Evolutionary conservation across 2,329 filamentous ascomycete genomes (phyloP), one percentile per base, ranked within the genome.

Genomic region (Thielaviopsis cerberus): DNA sequence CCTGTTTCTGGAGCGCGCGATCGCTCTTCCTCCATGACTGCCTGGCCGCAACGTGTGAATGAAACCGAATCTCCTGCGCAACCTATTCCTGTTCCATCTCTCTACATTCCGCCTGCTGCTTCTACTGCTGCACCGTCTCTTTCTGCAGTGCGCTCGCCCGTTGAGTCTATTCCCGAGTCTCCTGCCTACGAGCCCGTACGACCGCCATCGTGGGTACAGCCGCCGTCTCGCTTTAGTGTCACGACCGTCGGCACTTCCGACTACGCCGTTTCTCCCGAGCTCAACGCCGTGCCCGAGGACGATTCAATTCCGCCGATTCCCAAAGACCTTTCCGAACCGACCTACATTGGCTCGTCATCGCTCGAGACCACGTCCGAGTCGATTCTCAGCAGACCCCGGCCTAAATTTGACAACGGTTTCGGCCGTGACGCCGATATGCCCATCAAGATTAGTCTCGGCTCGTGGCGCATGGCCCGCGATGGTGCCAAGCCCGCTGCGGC

Each of bases 221-320:
- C 79, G 5, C 68, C 72, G 1, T 84, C 80, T 54, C 77, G 78
- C 52, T 85, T 84, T 67, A 85, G 81, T 68, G 72, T 78, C 62
- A 82, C 79, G 7, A 84, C 80, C 1, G 81, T 78, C 64, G 74
- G 76, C 24, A 78, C 80, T 1, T 76, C 78, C 4, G 68, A 73
- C 51, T 68, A 69, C 30, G 67, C 69, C 13, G 72, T 69, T 20
- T 73, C 68, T 51, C 72, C 69, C 57, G 71, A 68, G 54, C 63
- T 67, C 30, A 71, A 71, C 30, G 62, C 67, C 20, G 70, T 71
- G 57, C 66, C 67, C 23, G 67, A 69, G 51, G 66, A 65, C 10
- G 68, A 72, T 4, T 68, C 71, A 7, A 65, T 71, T 41, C 71
- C 65, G 59, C 70, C 66, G 54, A 67, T 66, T 58, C 71, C 66